Evolutionary conservation across 2,329 filamentous ascomycete genomes (phyloP).

Genomic region (Tolypocladium pustulatum): DNA sequence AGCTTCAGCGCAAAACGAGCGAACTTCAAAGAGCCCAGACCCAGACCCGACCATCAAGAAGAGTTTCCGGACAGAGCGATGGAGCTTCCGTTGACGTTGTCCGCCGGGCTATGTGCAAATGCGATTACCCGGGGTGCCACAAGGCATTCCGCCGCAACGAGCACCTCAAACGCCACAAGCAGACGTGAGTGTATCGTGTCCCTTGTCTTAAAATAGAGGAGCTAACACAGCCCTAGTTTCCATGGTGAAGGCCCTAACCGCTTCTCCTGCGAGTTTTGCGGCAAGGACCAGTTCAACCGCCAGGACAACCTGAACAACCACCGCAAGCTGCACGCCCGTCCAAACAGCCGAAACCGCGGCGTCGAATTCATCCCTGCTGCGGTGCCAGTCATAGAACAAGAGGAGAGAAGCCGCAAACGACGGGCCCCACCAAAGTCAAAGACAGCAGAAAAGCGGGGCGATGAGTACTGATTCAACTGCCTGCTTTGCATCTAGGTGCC

Average conservation of each 20-base stretch:
- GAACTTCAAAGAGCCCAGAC: constrained; percentile 33
- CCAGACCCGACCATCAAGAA: constrained; percentile 18
- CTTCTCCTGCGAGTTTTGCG: constrained; percentile 31
- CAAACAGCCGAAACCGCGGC: constrained; percentile 27
- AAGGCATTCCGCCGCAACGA: constrained; percentile 42
- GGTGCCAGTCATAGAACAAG: constrained; percentile 27
- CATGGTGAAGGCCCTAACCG: constrained; percentile 28
- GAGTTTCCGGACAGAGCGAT: constrained; percentile 16
- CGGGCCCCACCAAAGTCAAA: constrained; percentile 27
- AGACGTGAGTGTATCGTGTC: constrained; percentile 30
- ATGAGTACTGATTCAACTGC: constrained; percentile 14
- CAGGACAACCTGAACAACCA: constrained; percentile 32
- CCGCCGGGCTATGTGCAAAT: constrained; percentile 31
- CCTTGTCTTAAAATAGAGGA: background rate
- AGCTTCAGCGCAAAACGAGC: constrained; percentile 31
- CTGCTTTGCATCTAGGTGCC: background rate
- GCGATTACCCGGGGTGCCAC: constrained; percentile 34
- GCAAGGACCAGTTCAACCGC: constrained; percentile 29
- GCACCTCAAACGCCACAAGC: constrained; percentile 44
- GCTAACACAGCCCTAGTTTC: constrained; percentile 12
- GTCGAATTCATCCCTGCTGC: constrained; percentile 29
- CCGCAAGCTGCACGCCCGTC: constrained; percentile 28
- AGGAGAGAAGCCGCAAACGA: constrained; percentile 28
- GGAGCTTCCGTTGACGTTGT: constrained; percentile 22
- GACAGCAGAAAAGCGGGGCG: constrained; percentile 18